Evolutionary conservation across 148 eudicot species (phyloP).

Genomic region (Linanthus parryae): DNA sequence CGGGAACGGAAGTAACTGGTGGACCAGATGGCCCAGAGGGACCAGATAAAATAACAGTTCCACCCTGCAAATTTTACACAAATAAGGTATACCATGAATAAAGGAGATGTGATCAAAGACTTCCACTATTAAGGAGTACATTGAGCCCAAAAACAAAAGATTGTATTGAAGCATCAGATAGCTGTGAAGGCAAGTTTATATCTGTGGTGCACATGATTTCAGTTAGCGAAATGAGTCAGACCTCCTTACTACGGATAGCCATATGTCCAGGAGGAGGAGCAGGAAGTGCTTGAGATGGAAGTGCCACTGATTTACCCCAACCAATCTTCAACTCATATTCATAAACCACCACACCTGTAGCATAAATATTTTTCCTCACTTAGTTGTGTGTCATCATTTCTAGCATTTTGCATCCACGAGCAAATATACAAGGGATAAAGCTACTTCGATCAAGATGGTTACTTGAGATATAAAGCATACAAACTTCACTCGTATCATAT

Average conservation of each 20-base stretch:
- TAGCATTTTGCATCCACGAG: too few species aligned
- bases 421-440: too few species aligned
- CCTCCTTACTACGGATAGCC: conserved; percentile 99
- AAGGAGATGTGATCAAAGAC: too few species aligned
- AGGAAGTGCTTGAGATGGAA: conserved; percentile 97
- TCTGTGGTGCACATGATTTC: too few species aligned
- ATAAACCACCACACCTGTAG: conserved; percentile 83
- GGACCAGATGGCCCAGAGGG: conserved; percentile 93
- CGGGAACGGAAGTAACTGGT: conserved; percentile 77
- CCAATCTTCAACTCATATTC: conserved; percentile 97
- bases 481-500: too few species aligned
- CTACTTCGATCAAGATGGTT: too few species aligned
- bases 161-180: too few species aligned
- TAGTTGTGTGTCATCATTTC: too few species aligned
- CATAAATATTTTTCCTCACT: conserved; percentile 9
- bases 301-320: conserved; percentile 99
- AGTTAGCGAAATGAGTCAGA: conserved; percentile 12
- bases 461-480: too few species aligned
- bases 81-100: conserved; percentile 7
- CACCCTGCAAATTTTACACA: conserved; percentile 64
- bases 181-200: background rate
- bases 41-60: conserved; percentile 88
- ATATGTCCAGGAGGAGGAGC: conserved; percentile 99
- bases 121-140: too few species aligned
- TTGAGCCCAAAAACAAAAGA: too few species aligned